Percentiles rank a stretch among this genome's conserved stretches.
phyloP scores from a whole-genome alignment of 2,329 filamentous ascomycete species.

The Rugonectria rugulosa region DNA sequence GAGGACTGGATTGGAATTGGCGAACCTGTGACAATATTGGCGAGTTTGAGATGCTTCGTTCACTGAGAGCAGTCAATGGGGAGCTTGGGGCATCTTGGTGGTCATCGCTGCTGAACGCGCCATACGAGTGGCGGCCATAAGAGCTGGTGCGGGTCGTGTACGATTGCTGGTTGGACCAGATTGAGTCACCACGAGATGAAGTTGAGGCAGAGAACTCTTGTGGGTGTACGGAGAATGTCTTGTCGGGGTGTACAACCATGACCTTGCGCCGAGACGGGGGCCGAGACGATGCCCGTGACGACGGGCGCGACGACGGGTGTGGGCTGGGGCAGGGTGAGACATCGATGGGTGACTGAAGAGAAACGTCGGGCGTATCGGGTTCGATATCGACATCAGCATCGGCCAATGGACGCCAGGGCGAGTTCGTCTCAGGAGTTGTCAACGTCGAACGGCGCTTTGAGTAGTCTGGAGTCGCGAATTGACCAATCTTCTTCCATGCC shows the following conservation, averaged over 20 bases:
- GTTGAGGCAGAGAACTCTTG: constrained; percentile 40
- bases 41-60: constrained; percentile 41
- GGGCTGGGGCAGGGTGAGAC: constrained; percentile 17
- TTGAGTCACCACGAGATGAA: constrained; percentile 42
- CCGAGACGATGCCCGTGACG: constrained; percentile 34
- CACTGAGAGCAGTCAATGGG: constrained; percentile 56
- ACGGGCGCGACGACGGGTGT: too few relatives aligned
- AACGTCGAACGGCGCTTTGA: constrained; percentile 27
- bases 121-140: constrained; percentile 57
- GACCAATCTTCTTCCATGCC: constrained; percentile 28
- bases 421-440: constrained; percentile 27
- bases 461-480: constrained; percentile 25
- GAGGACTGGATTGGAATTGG: constrained; percentile 25
- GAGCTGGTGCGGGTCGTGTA: constrained; percentile 56
- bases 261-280: constrained; percentile 46
- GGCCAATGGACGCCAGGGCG: constrained; percentile 28
- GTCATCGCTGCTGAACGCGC: constrained; percentile 56
- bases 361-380: constrained; percentile 27
- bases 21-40: constrained; percentile 26
- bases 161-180: constrained; percentile 52
- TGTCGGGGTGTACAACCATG: constrained; percentile 62
- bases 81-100: constrained; percentile 57
- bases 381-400: constrained; percentile 27
- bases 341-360: constrained; percentile 7
- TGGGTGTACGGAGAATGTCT: constrained; percentile 63